These are phyloP conservation scores for Rhypophila decipiens DNA, from an alignment of 495 filamentous ascomycete genomes.

Conservation along the genomic window DNA sequence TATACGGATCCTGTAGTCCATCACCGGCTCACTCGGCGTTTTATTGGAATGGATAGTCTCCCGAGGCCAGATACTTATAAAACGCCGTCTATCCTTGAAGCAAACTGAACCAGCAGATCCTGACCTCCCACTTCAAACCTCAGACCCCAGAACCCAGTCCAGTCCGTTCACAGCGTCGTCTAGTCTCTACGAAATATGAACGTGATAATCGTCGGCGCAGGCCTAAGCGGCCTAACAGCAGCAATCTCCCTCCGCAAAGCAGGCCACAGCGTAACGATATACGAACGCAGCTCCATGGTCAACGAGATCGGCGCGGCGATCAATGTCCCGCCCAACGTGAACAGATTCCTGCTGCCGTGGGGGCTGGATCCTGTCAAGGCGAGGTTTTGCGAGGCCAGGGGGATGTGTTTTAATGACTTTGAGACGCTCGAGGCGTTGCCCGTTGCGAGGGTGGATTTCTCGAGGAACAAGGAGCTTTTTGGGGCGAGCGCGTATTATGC, in stretches of 20 bases:
- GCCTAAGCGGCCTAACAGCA: slow-evolving; percentile 47
- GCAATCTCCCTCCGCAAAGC: slow-evolving; percentile 43
- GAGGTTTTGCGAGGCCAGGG: slow-evolving; percentile 6
- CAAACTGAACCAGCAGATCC: too few species aligned
- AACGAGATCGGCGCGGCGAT: slow-evolving; percentile 52
- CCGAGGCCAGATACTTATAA: too few species aligned
- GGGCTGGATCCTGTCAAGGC: slow-evolving; percentile 25
- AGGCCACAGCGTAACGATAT: slow-evolving; percentile 49
- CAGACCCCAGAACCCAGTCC: too few species aligned
- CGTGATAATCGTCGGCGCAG: slow-evolving; percentile 48
- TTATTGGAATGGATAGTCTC: too few species aligned
- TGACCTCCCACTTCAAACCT: too few species aligned
- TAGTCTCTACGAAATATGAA: too few species aligned
- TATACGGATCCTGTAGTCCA: too few species aligned
- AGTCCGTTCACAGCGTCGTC: too few species aligned
- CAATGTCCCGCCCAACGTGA: slow-evolving; percentile 44
- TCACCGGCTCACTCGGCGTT: too few species aligned
- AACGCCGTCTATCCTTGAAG: too few species aligned
- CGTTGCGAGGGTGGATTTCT: slow-evolving; percentile 3
- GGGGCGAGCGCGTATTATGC: slow-evolving; percentile 10
- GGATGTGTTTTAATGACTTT: slow-evolving; percentile 5
- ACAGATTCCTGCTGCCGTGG: slow-evolving; percentile 33
- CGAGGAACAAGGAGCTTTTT: neutral
- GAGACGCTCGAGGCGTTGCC: slow-evolving; percentile 9
- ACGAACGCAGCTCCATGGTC: slow-evolving; percentile 46